These are phyloP conservation scores for Raddia guianensis DNA, from an alignment of 176 grass and related monocot genomes.

Conservation along the genomic window DNA sequence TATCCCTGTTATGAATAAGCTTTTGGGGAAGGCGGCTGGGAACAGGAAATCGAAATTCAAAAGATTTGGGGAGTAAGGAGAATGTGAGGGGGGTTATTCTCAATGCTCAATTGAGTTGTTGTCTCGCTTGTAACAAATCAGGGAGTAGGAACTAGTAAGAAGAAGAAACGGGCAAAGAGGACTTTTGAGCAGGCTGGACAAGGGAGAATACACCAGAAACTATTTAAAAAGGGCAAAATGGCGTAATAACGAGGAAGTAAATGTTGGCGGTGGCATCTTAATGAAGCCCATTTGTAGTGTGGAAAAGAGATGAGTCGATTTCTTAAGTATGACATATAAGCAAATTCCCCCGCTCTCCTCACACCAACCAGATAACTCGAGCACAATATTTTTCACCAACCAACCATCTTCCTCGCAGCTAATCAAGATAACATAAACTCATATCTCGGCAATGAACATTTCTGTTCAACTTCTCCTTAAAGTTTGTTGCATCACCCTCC, in stretches of 20 bases:
- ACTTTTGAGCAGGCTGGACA: too few relatives aligned
- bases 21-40: background rate
- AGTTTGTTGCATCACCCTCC: background rate
- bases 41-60: background rate
- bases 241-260: too few relatives aligned
- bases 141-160: too few relatives aligned
- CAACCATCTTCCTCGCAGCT: background rate
- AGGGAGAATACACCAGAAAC: too few relatives aligned
- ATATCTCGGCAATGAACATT: background rate
- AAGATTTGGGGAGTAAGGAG: background rate
- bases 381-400: background rate
- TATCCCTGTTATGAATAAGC: too few relatives aligned
- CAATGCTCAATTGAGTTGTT: background rate
- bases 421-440: background rate
- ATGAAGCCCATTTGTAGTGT: too few relatives aligned
- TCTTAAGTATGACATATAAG: too few relatives aligned
- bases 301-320: too few relatives aligned
- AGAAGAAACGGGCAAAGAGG: too few relatives aligned
- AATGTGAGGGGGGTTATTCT: background rate
- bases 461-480: background rate
- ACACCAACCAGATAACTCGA: constrained; percentile 10
- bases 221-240: too few relatives aligned
- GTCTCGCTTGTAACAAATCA: background rate
- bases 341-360: background rate
- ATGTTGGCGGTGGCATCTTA: too few relatives aligned